Conservation (phyloP, 805 yeast genomes). For the Saccharomycopsis olivae region DNA sequence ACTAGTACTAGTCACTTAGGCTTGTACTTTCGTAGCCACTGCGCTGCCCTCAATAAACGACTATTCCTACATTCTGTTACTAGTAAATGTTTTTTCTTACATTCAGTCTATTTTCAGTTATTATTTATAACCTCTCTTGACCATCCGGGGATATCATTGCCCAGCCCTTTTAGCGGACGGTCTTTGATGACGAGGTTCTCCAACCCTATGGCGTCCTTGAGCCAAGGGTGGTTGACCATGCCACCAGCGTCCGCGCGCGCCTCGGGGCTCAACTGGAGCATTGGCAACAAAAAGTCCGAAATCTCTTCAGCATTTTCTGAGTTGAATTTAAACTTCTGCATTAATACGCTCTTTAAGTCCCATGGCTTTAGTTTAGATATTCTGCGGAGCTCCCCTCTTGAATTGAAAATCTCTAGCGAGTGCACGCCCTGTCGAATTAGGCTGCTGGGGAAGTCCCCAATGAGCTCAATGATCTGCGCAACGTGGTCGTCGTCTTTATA, state of each 20-base stretch:
- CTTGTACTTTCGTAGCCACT: no score
- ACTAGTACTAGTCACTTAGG: no score
- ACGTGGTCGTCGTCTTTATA: slow-evolving; percentile 51
- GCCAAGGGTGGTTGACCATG: slow-evolving; percentile 80
- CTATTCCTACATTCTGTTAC: no score
- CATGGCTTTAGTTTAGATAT: slow-evolving; percentile 81
- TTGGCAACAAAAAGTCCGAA: slow-evolving; percentile 69
- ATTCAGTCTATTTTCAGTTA: no score
- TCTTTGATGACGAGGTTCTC: slow-evolving; percentile 55
- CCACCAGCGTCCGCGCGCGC: slow-evolving; percentile 94
- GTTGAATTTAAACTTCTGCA: slow-evolving; percentile 74
- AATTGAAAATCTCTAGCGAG: slow-evolving; percentile 52
- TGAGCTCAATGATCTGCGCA: slow-evolving; percentile 49
- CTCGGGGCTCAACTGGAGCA: slow-evolving; percentile 73
- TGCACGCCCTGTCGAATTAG: slow-evolving; percentile 50
- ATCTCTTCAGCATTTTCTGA: slow-evolving; percentile 61
- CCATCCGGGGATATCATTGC: slow-evolving; percentile 92
- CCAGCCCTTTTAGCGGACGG: slow-evolving; percentile 68
- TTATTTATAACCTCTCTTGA: slow-evolving; percentile 2
- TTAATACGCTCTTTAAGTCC: slow-evolving; percentile 72
- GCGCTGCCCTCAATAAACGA: no score
- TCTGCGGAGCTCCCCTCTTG: slow-evolving; percentile 61
- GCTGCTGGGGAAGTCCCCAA: slow-evolving; percentile 29
- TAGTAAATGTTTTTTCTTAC: no score
- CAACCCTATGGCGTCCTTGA: slow-evolving; percentile 61